Conservation (phyloP, 2,329 filamentous ascomycete genomes). For the Grosmannia huntii region DNA sequence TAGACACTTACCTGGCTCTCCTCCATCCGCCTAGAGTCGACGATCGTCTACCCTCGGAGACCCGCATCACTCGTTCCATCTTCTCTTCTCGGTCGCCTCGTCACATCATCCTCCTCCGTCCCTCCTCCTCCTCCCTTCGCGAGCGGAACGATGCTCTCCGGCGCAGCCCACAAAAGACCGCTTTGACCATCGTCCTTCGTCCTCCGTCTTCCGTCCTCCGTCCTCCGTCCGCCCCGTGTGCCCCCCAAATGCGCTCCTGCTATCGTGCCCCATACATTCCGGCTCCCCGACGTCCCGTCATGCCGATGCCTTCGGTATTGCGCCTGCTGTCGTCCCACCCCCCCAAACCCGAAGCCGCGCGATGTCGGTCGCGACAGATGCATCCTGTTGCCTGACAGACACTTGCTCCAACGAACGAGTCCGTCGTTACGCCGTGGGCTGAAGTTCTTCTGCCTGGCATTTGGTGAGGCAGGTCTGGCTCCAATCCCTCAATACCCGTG, state of each 20-base stretch:
- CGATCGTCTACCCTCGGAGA: neutral
- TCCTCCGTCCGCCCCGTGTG: slow-evolving; percentile 2
- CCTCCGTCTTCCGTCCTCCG: neutral
- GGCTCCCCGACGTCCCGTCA: neutral
- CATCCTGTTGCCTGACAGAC: neutral
- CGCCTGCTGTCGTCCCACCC: neutral
- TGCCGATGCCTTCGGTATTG: neutral
- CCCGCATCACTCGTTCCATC: neutral
- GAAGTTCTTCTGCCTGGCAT: neutral
- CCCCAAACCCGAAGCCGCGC: neutral
- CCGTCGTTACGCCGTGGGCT: neutral
- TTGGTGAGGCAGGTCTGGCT: slow-evolving; percentile 2
- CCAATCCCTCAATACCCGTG: neutral
- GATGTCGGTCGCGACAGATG: neutral
- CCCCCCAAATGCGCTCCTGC: slow-evolving; percentile 4
- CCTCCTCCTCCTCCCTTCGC: slow-evolving; percentile 15
- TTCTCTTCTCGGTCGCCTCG: neutral
- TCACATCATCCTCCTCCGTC: slow-evolving; percentile 19
- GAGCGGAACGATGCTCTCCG: neutral
- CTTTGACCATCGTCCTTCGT: neutral
- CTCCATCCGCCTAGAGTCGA: neutral
- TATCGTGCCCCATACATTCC: slow-evolving; percentile 9
- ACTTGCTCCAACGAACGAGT: neutral
- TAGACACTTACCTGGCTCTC: neutral
- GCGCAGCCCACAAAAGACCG: neutral